phyloP scores from a whole-genome alignment of 768 basidiomycete genomes.

The Dentipellis fragilis region DNA sequence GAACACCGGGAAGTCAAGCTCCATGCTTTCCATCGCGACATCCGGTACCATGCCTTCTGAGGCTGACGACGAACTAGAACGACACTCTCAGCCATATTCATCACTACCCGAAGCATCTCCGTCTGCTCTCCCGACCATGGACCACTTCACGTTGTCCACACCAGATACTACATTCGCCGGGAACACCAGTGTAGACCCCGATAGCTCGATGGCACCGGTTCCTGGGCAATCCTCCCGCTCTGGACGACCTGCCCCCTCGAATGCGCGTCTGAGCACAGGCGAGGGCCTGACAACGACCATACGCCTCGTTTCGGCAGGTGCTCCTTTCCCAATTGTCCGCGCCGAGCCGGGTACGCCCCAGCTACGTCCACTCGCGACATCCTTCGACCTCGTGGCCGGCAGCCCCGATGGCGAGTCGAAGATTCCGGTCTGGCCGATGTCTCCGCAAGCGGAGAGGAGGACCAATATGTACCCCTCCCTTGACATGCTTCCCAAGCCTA shows the following conservation, averaged over 20 bases:
- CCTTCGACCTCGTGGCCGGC: constrained; percentile 51
- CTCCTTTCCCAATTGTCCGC: constrained; percentile 1
- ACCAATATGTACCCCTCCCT: constrained; percentile 30
- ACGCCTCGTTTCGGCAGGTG: constrained; percentile 28
- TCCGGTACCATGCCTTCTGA: constrained; percentile 27
- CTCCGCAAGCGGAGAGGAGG: constrained; percentile 19
- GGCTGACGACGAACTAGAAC: constrained; percentile 9
- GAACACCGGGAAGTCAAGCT: constrained; percentile 23
- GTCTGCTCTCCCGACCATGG: constrained; percentile 29
- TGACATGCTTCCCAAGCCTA: constrained; percentile 3
- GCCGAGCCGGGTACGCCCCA: constrained; percentile 40
- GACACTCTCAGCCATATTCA: constrained; percentile 10
- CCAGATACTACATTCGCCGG: constrained; percentile 17
- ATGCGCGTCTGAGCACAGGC: constrained; percentile 54
- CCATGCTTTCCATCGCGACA: not conserved
- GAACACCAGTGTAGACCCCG: constrained; percentile 11
- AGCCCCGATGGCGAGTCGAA: constrained; percentile 29
- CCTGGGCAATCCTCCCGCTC: constrained; percentile 51
- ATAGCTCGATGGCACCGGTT: constrained; percentile 30
- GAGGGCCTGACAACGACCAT: constrained; percentile 29
- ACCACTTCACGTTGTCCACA: constrained; percentile 38
- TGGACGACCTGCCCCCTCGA: constrained; percentile 49
- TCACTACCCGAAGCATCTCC: constrained; percentile 10
- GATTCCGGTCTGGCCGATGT: constrained; percentile 31
- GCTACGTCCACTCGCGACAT: constrained; percentile 54